These are phyloP conservation scores for Nicotiana obtusifolia DNA, from an alignment of 257 asterid genomes.

Conservation along the genomic window DNA sequence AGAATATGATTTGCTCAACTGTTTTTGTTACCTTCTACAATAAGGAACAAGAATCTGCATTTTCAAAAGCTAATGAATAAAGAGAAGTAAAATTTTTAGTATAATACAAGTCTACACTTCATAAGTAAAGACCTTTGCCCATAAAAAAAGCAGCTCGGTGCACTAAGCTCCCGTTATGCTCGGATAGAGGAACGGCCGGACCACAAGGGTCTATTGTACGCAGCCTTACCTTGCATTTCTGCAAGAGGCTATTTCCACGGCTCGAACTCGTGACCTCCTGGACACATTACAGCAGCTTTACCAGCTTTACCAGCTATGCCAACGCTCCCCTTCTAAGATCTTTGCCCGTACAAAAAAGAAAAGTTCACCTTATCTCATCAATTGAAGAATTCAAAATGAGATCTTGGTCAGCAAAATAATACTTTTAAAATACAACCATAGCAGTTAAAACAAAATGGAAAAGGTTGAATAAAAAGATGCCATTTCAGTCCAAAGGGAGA, in stretches of 20 bases:
- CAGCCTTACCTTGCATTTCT: too few species aligned
- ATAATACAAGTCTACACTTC: neutral
- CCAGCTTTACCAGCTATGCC: too few species aligned
- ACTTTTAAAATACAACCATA: neutral
- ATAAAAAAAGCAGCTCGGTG: neutral
- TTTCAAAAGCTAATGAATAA: neutral
- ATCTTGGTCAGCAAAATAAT: constrained; percentile 8
- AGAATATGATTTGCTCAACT: neutral
- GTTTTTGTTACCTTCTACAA: neutral
- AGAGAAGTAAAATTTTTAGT: neutral
- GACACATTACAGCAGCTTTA: too few species aligned
- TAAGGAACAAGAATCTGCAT: neutral
- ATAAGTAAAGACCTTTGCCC: neutral
- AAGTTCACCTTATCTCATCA: neutral
- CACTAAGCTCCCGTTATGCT: too few species aligned
- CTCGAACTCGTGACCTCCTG: too few species aligned
- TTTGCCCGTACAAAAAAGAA: neutral
- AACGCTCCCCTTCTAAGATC: neutral
- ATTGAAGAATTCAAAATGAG: constrained; percentile 9
- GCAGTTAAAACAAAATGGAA: constrained; percentile 5
- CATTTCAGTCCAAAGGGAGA: constrained; percentile 20
- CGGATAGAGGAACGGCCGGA: too few species aligned
- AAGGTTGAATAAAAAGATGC: constrained; percentile 18
- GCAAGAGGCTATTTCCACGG: too few species aligned
- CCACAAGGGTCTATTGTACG: too few species aligned